These are phyloP conservation scores for Tephrocybe sp. DNA, from an alignment of 768 basidiomycete genomes.

Conservation along the genomic window DNA sequence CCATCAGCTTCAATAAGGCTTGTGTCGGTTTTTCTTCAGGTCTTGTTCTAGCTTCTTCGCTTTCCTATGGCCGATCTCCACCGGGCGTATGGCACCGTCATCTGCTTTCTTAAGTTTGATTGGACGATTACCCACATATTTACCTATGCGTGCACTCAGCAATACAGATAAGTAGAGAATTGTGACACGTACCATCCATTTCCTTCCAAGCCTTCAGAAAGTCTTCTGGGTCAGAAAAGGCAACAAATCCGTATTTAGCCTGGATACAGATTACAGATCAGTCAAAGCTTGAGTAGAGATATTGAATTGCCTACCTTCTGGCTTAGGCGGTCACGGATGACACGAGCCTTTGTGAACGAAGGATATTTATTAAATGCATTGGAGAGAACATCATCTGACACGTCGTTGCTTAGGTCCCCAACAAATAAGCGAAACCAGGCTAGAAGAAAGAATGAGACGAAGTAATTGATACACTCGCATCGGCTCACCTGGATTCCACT, in stretches of 20 bases:
- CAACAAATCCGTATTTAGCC: slow-evolving; percentile 97
- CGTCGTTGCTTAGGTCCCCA: slow-evolving; percentile 97
- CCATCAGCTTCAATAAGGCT: slow-evolving; percentile 61
- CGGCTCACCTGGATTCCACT: slow-evolving; percentile 95
- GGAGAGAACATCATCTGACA: slow-evolving; percentile 90
- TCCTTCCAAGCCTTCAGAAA: slow-evolving; percentile 99
- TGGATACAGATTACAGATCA: slow-evolving; percentile 25
- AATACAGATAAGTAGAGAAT: not conserved
- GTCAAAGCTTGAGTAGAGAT: not conserved
- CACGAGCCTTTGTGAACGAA: slow-evolving; percentile 92
- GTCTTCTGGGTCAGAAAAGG: slow-evolving; percentile 97
- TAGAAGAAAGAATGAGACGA: slow-evolving; percentile 27
- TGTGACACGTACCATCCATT: slow-evolving; percentile 80
- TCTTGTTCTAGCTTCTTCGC: slow-evolving; percentile 89
- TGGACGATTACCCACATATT: slow-evolving; percentile 98
- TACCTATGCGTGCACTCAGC: slow-evolving; percentile 44
- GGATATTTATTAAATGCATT: slow-evolving; percentile 93
- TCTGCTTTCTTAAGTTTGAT: slow-evolving; percentile 95
- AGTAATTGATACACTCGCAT: not conserved
- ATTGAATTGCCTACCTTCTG: slow-evolving; percentile 67
- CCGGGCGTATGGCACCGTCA: slow-evolving; percentile 78
- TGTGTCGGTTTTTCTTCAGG: slow-evolving; percentile 85
- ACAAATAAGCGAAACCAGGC: slow-evolving; percentile 98
- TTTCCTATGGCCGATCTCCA: slow-evolving; percentile 91
- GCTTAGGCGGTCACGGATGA: slow-evolving; percentile 91